phyloP scores from a whole-genome alignment of 345 rosid genomes.

The Durio zibethinus region DNA sequence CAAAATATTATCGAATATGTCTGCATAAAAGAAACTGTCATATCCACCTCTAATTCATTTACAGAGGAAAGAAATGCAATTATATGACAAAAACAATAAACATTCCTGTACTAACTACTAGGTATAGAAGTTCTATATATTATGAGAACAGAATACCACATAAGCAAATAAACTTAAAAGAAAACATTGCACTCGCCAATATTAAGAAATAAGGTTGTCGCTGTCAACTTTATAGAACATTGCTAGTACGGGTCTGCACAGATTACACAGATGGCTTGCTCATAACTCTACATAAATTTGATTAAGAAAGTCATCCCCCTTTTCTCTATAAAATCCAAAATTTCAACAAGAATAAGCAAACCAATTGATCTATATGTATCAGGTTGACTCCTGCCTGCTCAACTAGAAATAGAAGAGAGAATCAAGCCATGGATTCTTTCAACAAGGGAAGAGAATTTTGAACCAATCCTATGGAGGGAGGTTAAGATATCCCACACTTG shows the following conservation, averaged over 20 bases:
- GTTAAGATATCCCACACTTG: neutral
- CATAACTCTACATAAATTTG: neutral
- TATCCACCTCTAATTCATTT: neutral
- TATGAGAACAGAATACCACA: neutral
- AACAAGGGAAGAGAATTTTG: neutral
- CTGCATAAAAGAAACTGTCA: neutral
- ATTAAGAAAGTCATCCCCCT: neutral
- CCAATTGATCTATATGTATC: neutral
- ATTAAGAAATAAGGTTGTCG: neutral
- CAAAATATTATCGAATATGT: neutral
- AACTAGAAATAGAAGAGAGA: neutral
- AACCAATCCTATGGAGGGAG: neutral
- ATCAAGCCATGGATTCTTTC: neutral
- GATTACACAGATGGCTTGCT: neutral
- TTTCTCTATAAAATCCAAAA: neutral
- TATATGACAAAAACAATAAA: neutral
- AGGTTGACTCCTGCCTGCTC: neutral
- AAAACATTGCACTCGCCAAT: neutral
- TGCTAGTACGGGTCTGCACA: neutral
- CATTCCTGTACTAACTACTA: neutral
- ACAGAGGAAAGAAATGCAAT: neutral
- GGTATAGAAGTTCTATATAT: neutral
- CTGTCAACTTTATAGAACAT: neutral
- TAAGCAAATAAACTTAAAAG: neutral
- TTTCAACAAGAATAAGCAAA: neutral